Evolutionary conservation across 202 grass and related monocot genomes (phyloP), one percentile per base, ranked within the genome.

Genomic region (Sporobolus alterniflorus): DNA sequence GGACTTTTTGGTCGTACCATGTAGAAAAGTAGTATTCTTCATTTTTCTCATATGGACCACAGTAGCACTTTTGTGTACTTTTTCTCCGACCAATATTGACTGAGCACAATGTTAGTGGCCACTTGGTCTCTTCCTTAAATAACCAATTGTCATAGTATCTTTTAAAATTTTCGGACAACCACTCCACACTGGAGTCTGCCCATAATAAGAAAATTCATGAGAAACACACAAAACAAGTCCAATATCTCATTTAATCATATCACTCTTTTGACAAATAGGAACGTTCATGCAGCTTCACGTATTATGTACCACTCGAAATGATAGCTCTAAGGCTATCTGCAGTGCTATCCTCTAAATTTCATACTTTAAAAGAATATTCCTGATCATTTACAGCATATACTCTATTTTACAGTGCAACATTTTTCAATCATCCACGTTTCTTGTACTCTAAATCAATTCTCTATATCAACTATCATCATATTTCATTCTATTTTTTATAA

Each of bases 1-100:
- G n/a, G n/a, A n/a, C n/a, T n/a, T 74, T 59, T 59, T 14, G 0
- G 10, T 0, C 0, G 0, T 1, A 21, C 16, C 20, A 47, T 0
- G 0, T 0, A 1, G 0, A 18, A 3, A 50, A 71, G 3, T 1
- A 1, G 62, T 44, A 41, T 73, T 33, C 20, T 0, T 2, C 17
- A 0, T 0, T 51, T 20, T 13, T 64, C 0, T 32, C 17, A 29
- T 0, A 0, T 85, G 36, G 82, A 76, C 44, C 11, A 0, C 16
- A 63, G 0, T 0, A 0, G 0, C 0, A 60, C 1, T 10, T 64
- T 43, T 8, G 46, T 2, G 0, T 44, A 12, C 21, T 76, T 57
- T 85, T 39, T 0, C 34, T 0, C 11, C 0, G 0, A 64, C 13
- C 2, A 64, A 12, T 78, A 2, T 12, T 17, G 24, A 4, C 21